phyloP scores from a whole-genome alignment of 2,329 filamentous ascomycete genomes.

The Didymella sp. region DNA sequence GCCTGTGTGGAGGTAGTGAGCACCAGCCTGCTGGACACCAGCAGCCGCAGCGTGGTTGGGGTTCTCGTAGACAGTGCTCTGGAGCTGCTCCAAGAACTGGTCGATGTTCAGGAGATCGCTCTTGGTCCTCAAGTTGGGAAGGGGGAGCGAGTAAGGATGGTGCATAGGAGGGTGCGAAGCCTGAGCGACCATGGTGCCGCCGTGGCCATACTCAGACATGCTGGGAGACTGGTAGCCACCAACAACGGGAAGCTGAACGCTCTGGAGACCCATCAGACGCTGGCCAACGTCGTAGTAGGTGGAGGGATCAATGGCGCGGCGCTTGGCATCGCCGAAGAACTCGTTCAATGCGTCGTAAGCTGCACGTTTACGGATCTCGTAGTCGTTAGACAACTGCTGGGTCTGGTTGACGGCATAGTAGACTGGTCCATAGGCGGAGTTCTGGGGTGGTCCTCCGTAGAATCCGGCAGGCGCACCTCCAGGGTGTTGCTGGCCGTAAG shows the following conservation, averaged over 20 bases:
- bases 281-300: slow-evolving; percentile 94
- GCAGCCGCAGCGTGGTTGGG: slow-evolving; percentile 80
- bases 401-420: slow-evolving; percentile 77
- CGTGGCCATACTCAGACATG: slow-evolving; percentile 61
- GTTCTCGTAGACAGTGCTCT: slow-evolving; percentile 94
- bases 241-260: slow-evolving; percentile 61
- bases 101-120: slow-evolving; percentile 93
- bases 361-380: slow-evolving; percentile 78
- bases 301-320: slow-evolving; percentile 83
- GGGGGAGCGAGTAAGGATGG: slow-evolving; percentile 83
- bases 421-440: slow-evolving; percentile 69
- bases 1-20: slow-evolving; percentile 66
- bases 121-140: slow-evolving; percentile 91
- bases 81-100: slow-evolving; percentile 93
- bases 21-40: slow-evolving; percentile 76
- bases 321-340: slow-evolving; percentile 93
- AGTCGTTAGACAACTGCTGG: slow-evolving; percentile 71
- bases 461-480: slow-evolving; percentile 55
- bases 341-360: slow-evolving; percentile 89
- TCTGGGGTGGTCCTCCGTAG: slow-evolving; percentile 62
- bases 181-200: slow-evolving; percentile 62
- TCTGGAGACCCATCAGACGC: slow-evolving; percentile 81
- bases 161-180: slow-evolving; percentile 71
- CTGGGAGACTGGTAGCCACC: slow-evolving; percentile 43
- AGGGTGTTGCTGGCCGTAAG: slow-evolving; percentile 60